Conservation (phyloP, 257 asterid species). For the Gentiana macrophylla region DNA sequence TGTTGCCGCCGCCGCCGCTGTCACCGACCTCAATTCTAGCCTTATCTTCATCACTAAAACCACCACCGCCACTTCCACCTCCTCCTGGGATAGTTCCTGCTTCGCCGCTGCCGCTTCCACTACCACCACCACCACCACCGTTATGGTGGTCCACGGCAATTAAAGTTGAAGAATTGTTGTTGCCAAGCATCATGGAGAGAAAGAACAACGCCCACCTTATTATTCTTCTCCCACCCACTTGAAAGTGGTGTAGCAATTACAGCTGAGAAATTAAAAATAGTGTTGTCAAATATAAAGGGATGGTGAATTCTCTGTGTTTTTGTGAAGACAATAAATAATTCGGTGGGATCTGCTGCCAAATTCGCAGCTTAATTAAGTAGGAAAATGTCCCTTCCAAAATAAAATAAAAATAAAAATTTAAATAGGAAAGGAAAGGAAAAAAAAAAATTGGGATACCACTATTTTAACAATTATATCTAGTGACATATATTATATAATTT, state of each 20-base stretch:
- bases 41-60: conserved; percentile 27
- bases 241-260: conserved; percentile 12
- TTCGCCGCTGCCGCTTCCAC: conserved; percentile 33
- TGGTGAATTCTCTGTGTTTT: conserved; percentile 80
- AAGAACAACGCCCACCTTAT: neutral
- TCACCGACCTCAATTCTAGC: conserved; percentile 37
- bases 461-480: too few species aligned
- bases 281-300: conserved; percentile 23
- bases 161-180: conserved; percentile 15
- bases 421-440: neutral
- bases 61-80: conserved; percentile 25
- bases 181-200: conserved; percentile 40
- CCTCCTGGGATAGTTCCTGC: conserved; percentile 15
- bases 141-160: conserved; percentile 12
- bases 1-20: conserved; percentile 49
- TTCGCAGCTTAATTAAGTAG: conserved; percentile 29
- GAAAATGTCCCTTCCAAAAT: neutral
- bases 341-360: conserved; percentile 95
- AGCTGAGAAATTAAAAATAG: conserved; percentile 26
- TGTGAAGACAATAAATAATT: conserved; percentile 70
- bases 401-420: neutral
- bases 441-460: too few species aligned
- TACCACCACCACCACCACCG: conserved; percentile 72
- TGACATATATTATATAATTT: too few species aligned
- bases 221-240: conserved; percentile 13